These are phyloP conservation scores for Aotearoamyces nothofagi DNA, from an alignment of 2,329 filamentous ascomycete genomes.

Conservation along the genomic window DNA sequence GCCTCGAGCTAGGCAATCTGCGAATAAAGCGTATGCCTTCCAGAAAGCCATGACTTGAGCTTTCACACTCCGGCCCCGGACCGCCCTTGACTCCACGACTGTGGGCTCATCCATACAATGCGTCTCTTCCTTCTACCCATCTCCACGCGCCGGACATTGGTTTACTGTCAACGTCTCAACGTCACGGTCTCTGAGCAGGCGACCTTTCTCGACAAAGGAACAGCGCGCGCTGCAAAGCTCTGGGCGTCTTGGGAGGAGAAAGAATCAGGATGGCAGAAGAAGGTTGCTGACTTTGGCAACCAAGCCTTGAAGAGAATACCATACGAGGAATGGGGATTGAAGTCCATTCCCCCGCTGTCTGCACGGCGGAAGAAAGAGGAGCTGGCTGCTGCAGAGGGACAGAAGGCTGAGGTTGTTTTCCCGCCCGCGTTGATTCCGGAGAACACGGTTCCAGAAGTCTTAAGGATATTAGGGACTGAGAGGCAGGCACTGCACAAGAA, in stretches of 20 bases:
- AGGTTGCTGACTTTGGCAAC: constrained; percentile 77
- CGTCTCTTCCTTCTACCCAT: constrained; percentile 88
- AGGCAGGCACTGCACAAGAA: constrained; percentile 63
- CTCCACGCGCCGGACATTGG: constrained; percentile 75
- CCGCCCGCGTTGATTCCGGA: constrained; percentile 54
- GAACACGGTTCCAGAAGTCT: constrained; percentile 45
- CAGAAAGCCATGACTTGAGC: no score
- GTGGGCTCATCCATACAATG: no score
- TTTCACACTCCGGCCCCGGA: no score
- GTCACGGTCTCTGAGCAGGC: constrained; percentile 34
- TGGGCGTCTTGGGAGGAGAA: constrained; percentile 84
- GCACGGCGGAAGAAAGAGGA: constrained; percentile 49
- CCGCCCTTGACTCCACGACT: no score
- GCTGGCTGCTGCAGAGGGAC: constrained; percentile 39
- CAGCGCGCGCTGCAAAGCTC: constrained; percentile 54
- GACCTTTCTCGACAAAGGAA: constrained; percentile 51
- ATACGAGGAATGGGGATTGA: constrained; percentile 95
- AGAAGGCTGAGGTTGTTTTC: constrained; percentile 61
- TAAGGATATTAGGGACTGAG: constrained; percentile 62
- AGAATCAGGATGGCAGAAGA: constrained; percentile 75
- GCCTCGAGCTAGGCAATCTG: no score
- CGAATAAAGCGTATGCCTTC: no score
- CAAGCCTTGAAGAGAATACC: constrained; percentile 72
- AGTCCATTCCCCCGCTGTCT: constrained; percentile 77
- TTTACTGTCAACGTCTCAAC: constrained; percentile 75